Evolutionary conservation across 257 asterid species (phyloP), one percentile per base, ranked within the genome.

Genomic region (Penstemon newberryi): DNA sequence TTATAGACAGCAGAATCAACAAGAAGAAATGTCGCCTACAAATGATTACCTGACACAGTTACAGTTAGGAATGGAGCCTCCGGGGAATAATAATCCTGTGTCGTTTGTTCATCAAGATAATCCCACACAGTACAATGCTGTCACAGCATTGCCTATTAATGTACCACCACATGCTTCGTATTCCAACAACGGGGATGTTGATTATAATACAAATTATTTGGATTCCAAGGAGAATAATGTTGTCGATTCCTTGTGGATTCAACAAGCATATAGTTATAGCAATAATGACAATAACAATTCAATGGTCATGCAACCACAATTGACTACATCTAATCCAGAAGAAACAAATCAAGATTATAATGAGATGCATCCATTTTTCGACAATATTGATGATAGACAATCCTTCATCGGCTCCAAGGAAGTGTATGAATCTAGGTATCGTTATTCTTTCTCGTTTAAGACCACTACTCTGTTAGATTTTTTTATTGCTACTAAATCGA

Each of bases 351-450:
- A 70, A 62, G 95, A 85, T 63, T 87, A 82, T 45, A 84, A 78
- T 40, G 95, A 84, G 76, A 79, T 87, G 69, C 87, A 84, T n/a
- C 85, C 88, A 3, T 86, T 81, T 56, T 87, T 87, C 52, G 91
- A 91, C 40, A 72, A 74, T 9, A 80, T 89, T 15, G 96, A 89
- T 66, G 95, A 89, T 42, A 78, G 90, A 10, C 95, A 89, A 52
- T 89, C 95, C 33, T 87, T 73, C 53, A 83, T 87, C 10, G 88
- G 80, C 50, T 80, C 91, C 58, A 88, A 84, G 69, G 92, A 86
- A 66, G 81, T 85, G 1, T 86, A 80, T 47, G 97, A 85, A 40
- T 85, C 94, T 1, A 87, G 95, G 95, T 89, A 84, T 3, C 9
- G 8, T 12, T 1, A 4, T 50, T 42, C 47, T 12, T 49, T 49